Evolutionary conservation across 2,329 filamentous ascomycete species (phyloP).

Genomic region (Diplodia seriata): DNA sequence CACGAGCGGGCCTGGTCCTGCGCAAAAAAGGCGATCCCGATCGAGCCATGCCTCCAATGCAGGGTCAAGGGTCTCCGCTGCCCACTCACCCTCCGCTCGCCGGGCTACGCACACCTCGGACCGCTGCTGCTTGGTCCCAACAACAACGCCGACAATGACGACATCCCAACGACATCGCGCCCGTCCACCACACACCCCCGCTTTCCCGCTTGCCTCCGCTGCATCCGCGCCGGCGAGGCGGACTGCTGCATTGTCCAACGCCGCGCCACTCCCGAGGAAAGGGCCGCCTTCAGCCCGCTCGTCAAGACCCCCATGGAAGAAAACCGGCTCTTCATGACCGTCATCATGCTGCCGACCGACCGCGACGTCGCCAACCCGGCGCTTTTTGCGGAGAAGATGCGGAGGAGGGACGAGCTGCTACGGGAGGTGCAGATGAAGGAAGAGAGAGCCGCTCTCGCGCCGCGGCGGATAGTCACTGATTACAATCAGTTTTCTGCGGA

Average conservation of each 20-base stretch:
- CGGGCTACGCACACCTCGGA: not conserved
- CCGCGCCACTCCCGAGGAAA: slow-evolving; percentile 7
- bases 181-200: not conserved
- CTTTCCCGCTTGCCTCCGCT: slow-evolving; percentile 23
- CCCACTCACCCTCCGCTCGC: not conserved
- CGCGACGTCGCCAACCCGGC: not conserved
- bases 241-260: slow-evolving; percentile 26
- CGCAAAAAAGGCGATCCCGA: not conserved
- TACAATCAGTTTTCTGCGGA: no score
- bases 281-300: not conserved
- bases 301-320: not conserved
- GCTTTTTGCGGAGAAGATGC: not conserved
- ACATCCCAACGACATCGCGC: not conserved
- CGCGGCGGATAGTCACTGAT: not conserved
- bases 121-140: not conserved
- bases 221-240: slow-evolving; percentile 22
- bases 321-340: not conserved
- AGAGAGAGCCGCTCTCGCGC: not conserved
- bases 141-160: not conserved
- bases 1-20: slow-evolving; percentile 40
- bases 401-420: not conserved
- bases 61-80: slow-evolving; percentile 10
- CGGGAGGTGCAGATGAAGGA: not conserved
- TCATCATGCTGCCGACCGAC: slow-evolving; percentile 6
- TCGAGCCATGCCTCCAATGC: slow-evolving; percentile 28